Base-by-base conservation (phyloP, 495 filamentous ascomycete species). In the Aspergillus coremiiformis region DNA sequence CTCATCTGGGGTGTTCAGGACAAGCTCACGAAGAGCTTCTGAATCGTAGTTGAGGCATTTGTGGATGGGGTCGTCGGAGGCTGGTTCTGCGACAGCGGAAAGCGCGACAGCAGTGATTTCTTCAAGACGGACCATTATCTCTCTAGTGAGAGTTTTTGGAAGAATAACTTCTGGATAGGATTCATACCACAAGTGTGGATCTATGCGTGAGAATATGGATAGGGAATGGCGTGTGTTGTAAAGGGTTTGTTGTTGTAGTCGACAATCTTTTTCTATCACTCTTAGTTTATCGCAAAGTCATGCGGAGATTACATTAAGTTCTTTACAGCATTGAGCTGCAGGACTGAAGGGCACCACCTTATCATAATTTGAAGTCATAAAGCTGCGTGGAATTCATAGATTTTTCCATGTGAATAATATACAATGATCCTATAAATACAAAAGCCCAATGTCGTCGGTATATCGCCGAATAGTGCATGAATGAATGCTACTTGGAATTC, bases 31-130 rank as follows among this genome's bases (percentile, higher is more conserved):
- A 44, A 66, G 58, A 11, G 61, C 48, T 1, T 68, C 58, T 1
- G 44, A 27, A 39, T 62, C 52, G 30, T 59, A 39, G 39, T 58
- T 50, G 35, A 66, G 59, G 56, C 73, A 78, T 55, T 69, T 55
- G 14, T 64, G 59, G 46, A 82, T 75, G 3, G 70, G 64, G 52
- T 80, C 77, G 33, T 72, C 53, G 24, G 55, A 37, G 47, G 49
- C 47, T 29, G 60, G 67, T 27, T 61, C 44, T 19, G 64, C 60
- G 53, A 71, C 66, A 43, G 61, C 53, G 47, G 60, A 54, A 54
- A 74, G 46, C 27, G 65, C 58, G 35, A 49, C 11, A 48, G 55
- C 42, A 27, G 68, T 42, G 20, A 60, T 37, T 14, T 56, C 15
- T 21, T 43, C 30, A 24, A 71, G 63, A 14, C 19, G 22, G 22